Conservation (phyloP, 2,329 filamentous ascomycete genomes). For the Penicillium sp. region DNA sequence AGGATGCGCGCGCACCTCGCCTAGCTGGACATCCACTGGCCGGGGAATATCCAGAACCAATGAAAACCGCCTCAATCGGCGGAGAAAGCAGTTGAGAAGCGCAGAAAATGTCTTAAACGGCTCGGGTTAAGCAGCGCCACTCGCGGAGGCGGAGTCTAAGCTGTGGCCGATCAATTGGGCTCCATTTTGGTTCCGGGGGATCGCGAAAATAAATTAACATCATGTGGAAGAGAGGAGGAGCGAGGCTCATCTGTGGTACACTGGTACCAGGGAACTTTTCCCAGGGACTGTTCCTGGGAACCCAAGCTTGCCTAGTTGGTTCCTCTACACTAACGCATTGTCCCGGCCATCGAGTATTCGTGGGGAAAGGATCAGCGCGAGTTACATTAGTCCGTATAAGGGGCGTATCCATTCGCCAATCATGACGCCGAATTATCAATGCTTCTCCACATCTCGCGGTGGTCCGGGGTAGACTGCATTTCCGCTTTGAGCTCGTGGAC, state of each 20-base stretch:
- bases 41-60: background rate
- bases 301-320: background rate
- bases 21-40: background rate
- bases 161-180: constrained; percentile 2
- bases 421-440: background rate
- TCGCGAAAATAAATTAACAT: constrained; percentile 2
- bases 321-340: background rate
- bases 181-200: background rate
- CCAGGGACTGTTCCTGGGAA: constrained; percentile 1
- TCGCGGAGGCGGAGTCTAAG: constrained; percentile 6
- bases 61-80: background rate
- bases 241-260: no score
- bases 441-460: background rate
- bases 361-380: constrained; percentile 2
- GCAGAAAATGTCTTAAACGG: background rate
- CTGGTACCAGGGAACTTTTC: no score
- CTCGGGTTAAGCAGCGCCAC: background rate
- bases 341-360: background rate
- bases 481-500: background rate
- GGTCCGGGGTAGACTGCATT: constrained; percentile 1
- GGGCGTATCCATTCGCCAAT: background rate
- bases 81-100: background rate
- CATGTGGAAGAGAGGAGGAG: constrained; percentile 1
- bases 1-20: background rate
- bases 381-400: constrained; percentile 4